Percentiles rank a stretch among this genome's conserved stretches.
Conservation (phyloP, 1,139 yeast species). For the Pichia sp. region DNA sequence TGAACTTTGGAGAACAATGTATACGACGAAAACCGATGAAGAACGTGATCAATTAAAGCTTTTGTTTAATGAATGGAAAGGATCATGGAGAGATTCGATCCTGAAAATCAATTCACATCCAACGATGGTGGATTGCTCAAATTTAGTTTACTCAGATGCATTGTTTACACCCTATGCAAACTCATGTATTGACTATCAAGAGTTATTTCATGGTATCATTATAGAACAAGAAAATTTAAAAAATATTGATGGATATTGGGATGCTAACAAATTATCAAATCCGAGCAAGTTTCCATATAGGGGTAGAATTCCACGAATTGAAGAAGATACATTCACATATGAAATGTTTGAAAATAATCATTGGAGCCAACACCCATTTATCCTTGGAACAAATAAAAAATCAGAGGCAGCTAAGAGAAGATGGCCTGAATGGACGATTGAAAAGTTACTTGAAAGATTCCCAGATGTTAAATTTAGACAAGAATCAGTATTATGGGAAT, state of each 20-base stretch:
- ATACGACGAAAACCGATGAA: conserved; percentile 29
- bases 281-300: conserved; percentile 21
- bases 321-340: conserved; percentile 37
- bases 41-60: conserved; percentile 3
- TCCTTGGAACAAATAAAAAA: conserved; percentile 37
- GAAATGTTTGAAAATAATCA: conserved; percentile 38
- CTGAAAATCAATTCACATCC: conserved; percentile 29
- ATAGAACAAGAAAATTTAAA: conserved; percentile 37
- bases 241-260: conserved; percentile 15
- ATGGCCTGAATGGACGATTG: conserved; percentile 69
- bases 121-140: conserved; percentile 33
- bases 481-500: conserved; percentile 79
- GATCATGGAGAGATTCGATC: conserved; percentile 71
- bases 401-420: conserved; percentile 30
- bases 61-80: conserved; percentile 47
- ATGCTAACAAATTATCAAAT: conserved; percentile 6
- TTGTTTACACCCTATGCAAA: conserved; percentile 78
- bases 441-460: conserved; percentile 44
- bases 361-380: conserved; percentile 60
- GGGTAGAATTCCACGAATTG: conserved; percentile 41
- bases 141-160: conserved; percentile 50
- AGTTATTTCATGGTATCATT: conserved; percentile 42
- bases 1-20: conserved; percentile 68
- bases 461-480: conserved; percentile 66
- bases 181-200: conserved; percentile 56